Evolutionary conservation across 1,284 basidiomycete species (phyloP).

Genomic region (Leccinum proximum): DNA sequence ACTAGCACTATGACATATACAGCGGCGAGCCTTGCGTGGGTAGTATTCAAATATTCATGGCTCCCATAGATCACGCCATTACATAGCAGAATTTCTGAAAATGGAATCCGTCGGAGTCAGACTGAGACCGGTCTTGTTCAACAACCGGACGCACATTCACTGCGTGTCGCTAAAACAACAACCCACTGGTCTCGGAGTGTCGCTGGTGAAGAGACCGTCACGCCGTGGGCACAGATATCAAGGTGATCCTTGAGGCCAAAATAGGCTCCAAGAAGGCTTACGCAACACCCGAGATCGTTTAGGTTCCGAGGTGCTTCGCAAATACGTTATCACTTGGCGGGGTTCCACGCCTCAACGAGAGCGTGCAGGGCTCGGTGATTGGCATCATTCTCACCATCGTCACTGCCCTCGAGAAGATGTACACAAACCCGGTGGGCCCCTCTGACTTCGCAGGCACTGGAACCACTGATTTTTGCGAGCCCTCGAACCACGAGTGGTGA

Average conservation of each 20-base stretch:
- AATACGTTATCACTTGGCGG: constrained; percentile 78
- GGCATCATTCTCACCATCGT: constrained; percentile 70
- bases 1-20: too few relatives aligned
- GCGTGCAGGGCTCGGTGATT: constrained; percentile 49
- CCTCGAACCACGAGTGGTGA: constrained; percentile 23
- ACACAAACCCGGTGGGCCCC: constrained; percentile 89
- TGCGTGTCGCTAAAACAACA: constrained; percentile 68
- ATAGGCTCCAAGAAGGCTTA: constrained; percentile 40
- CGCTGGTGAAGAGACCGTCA: constrained; percentile 77
- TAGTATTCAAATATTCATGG: too few relatives aligned
- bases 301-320: constrained; percentile 61
- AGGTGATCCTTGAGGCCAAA: constrained; percentile 83
- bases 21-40: too few relatives aligned
- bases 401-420: constrained; percentile 57
- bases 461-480: constrained; percentile 63
- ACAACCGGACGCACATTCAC: constrained; percentile 51
- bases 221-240: constrained; percentile 82
- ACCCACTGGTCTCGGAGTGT: constrained; percentile 78
- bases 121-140: too few relatives aligned
- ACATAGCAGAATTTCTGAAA: too few relatives aligned
- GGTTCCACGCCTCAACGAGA: constrained; percentile 57
- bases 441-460: constrained; percentile 67
- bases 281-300: constrained; percentile 42
- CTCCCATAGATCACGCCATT: too few relatives aligned
- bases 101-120: too few relatives aligned